A percentile compares a stretch with the other conserved stretches of the same genome.
Evolutionary conservation across 2,329 filamentous ascomycete species (phyloP).

Genomic region (Ceratocystis alfenasii): DNA sequence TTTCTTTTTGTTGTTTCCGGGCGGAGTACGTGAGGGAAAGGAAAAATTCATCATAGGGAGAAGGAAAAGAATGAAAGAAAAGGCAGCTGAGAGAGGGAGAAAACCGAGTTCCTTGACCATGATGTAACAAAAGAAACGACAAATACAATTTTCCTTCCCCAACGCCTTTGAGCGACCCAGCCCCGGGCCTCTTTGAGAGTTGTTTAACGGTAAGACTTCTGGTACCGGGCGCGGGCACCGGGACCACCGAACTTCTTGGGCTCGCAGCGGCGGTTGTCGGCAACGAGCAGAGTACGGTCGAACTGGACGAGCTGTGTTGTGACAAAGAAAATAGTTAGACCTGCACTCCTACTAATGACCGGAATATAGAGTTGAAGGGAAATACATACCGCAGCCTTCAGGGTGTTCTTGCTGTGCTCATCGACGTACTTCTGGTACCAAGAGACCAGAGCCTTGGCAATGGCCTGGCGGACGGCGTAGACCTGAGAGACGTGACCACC

Average conservation of each 20-base stretch:
- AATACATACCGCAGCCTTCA: constrained; percentile 32
- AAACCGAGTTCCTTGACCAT: constrained; percentile 23
- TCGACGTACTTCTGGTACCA: constrained; percentile 99
- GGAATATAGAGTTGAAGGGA: neutral
- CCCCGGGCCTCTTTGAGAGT: constrained; percentile 22
- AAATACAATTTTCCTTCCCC: constrained; percentile 23
- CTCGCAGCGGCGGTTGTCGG: constrained; percentile 98
- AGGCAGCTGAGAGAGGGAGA: constrained; percentile 23
- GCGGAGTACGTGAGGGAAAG: constrained; percentile 13
- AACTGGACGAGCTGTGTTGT: constrained; percentile 59
- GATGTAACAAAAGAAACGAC: constrained; percentile 23
- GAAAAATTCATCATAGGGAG: constrained; percentile 13
- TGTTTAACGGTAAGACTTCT: constrained; percentile 97
- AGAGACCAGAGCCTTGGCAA: constrained; percentile 64
- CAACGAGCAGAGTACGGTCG: constrained; percentile 93
- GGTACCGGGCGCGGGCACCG: constrained; percentile 91
- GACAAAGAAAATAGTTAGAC: constrained; percentile 60
- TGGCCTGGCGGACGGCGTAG: constrained; percentile 98
- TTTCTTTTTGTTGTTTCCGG: constrained; percentile 14
- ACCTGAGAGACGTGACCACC: constrained; percentile 97
- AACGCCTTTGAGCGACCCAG: constrained; percentile 23
- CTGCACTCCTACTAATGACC: neutral
- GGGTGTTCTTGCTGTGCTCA: constrained; percentile 99
- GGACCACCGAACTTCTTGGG: constrained; percentile 96
- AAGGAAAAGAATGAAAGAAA: constrained; percentile 21